Evolutionary conservation across 2,329 filamentous ascomycete genomes (phyloP), one percentile per base, ranked within the genome.

Genomic region (Ilyonectria destructans): DNA sequence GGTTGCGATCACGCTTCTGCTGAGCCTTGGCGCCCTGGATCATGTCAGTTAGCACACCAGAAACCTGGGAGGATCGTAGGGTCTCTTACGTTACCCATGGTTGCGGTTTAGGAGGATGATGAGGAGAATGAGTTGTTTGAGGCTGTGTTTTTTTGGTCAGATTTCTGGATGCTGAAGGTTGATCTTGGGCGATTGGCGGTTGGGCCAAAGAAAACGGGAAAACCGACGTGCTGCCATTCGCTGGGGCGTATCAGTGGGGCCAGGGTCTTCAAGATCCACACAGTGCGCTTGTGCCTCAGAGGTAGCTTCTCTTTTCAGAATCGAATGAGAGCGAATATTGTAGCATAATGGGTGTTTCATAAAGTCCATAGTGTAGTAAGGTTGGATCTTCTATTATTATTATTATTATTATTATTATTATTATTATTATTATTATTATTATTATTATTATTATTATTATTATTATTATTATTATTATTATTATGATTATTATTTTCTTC

Each of bases 1-100:
- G 84, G 80, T 90, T 90, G 82, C 91, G 91, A 81, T 92, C 92
- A 73, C 92, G 91, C 89, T 93, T 93, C 83, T 91, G 89, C 80
- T 87, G 85, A 80, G 90, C 89, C 82, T 90, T 91, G 81, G 88
- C 88, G 84, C 90, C 90, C 88, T 90, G 62, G 7, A 68, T 40
- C 12, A 6, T 48, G 19, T 48, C 46, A 33, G 74, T 79, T 61
- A 80, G 75, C 60, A 68, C 58, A 60, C 54, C 35, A n/a, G 13
- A 9, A 19, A 12, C 8, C 17, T 48, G n/a, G 49, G 29, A 56
- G 48, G 54, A n/a, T 8, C 15, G 13, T 17, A 21, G 43, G 54
- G n/a, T 31, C 21, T 19, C 78, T 63, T 77, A 81, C 80, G 79
- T 81, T 81, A 71, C 80, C 80, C 80, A 81, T 81, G 62, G 33